Conservation (phyloP, 176 grass and related monocot genomes). For the Phoenix dactylifera region DNA sequence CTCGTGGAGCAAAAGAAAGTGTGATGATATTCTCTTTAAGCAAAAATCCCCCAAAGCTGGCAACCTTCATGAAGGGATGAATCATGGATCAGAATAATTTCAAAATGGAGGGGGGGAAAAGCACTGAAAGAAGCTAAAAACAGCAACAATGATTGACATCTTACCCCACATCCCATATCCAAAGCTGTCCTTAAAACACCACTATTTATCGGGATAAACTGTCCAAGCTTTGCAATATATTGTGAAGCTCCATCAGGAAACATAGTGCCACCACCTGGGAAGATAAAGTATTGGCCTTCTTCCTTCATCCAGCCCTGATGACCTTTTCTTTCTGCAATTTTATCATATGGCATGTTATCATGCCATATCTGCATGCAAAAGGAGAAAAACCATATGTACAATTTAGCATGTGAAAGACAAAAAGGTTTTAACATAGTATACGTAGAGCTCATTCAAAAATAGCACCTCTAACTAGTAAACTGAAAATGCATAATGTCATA, state of each 20-base stretch:
- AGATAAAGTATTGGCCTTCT: conserved; percentile 68
- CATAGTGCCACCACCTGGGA: conserved; percentile 91
- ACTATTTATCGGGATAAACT: conserved; percentile 54
- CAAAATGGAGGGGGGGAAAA: background rate
- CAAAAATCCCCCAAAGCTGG: conserved; percentile 91
- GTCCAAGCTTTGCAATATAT: conserved; percentile 61
- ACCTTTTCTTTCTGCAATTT: conserved; percentile 93
- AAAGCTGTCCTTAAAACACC: conserved; percentile 68
- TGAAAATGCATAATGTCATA: no score
- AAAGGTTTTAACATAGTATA: no score
- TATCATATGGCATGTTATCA: conserved; percentile 90
- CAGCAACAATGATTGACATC: conserved; percentile 12
- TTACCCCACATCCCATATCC: conserved; percentile 98
- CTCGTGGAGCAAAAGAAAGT: conserved; percentile 89
- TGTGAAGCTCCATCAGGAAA: conserved; percentile 81
- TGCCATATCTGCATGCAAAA: conserved; percentile 72
- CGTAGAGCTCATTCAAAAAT: no score
- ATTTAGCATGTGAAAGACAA: no score
- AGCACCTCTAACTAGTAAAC: no score
- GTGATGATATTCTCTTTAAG: conserved; percentile 74
- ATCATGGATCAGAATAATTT: background rate
- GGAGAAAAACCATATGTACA: conserved; percentile 5
- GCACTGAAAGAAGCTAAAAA: conserved; percentile 2
- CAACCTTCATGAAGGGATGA: conserved; percentile 46
- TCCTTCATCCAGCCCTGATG: conserved; percentile 95